These are phyloP conservation scores for Barnettozyma sp. DNA, from an alignment of 805 yeast genomes.

Conservation along the genomic window DNA sequence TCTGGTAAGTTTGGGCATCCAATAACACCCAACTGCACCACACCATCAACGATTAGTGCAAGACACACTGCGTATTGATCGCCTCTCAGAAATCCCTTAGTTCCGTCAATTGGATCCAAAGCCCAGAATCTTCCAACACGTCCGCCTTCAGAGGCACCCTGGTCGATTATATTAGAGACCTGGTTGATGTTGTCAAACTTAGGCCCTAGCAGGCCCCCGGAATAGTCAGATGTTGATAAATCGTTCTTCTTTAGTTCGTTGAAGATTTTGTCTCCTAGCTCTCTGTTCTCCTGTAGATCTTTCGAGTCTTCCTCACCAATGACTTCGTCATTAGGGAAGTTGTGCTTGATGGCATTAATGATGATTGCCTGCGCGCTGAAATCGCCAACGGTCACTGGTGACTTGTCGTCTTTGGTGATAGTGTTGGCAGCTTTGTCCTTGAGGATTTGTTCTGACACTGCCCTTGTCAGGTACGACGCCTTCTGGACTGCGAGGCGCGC, in stretches of 20 bases:
- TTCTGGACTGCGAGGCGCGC: slow-evolving; percentile 89
- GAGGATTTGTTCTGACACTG: slow-evolving; percentile 49
- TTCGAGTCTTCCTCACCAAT: slow-evolving; percentile 93
- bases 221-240: slow-evolving; percentile 18
- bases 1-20: slow-evolving; percentile 90
- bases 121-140: slow-evolving; percentile 86
- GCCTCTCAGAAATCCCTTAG: slow-evolving; percentile 91
- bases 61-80: slow-evolving; percentile 96
- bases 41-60: slow-evolving; percentile 80
- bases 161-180: slow-evolving; percentile 62
- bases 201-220: slow-evolving; percentile 34
- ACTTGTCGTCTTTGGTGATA: slow-evolving; percentile 75
- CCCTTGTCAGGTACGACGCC: slow-evolving; percentile 71
- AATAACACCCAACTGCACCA: slow-evolving; percentile 82
- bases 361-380: slow-evolving; percentile 93
- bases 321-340: slow-evolving; percentile 78
- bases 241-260: slow-evolving; percentile 52
- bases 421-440: slow-evolving; percentile 43
- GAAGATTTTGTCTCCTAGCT: slow-evolving; percentile 49
- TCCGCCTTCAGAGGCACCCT: slow-evolving; percentile 80
- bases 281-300: slow-evolving; percentile 46
- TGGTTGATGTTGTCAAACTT: slow-evolving; percentile 36
- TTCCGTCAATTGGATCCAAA: slow-evolving; percentile 96
- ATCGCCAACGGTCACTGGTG: slow-evolving; percentile 96
- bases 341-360: slow-evolving; percentile 69